phyloP scores from a whole-genome alignment of 2,329 filamentous ascomycete genomes.

The Neofusicoccum cordaticola region DNA sequence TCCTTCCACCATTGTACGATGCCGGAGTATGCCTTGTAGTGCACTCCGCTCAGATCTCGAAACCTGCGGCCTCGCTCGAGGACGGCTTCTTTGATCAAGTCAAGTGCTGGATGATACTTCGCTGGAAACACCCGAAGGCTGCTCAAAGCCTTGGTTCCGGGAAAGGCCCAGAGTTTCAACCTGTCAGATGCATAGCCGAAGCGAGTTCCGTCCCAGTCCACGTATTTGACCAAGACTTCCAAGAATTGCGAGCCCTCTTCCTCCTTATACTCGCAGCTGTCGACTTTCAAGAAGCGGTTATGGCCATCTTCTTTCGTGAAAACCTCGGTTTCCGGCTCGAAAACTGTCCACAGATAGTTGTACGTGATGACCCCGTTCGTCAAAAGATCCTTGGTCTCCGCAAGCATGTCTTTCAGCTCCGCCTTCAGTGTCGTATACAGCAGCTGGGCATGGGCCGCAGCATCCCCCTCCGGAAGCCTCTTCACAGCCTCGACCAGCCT shows the following conservation, averaged over 20 bases:
- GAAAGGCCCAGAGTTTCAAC: conserved; percentile 27
- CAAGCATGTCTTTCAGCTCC: conserved; percentile 43
- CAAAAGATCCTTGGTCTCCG: conserved; percentile 39
- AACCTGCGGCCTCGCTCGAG: conserved; percentile 47
- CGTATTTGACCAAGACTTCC: conserved; percentile 10
- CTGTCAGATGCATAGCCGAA: conserved; percentile 29
- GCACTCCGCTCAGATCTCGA: conserved; percentile 46
- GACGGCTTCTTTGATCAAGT: conserved; percentile 38
- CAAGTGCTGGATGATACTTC: conserved; percentile 41
- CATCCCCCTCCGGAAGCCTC: conserved; percentile 26
- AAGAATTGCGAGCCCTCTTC: conserved; percentile 27
- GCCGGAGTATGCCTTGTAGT: conserved; percentile 40
- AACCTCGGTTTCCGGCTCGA: conserved; percentile 34
- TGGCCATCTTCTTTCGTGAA: conserved; percentile 36
- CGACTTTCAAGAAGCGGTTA: conserved; percentile 18
- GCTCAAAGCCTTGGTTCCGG: conserved; percentile 44
- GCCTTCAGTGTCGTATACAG: conserved; percentile 37
- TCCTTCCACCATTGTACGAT: too few relatives aligned
- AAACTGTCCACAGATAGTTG: conserved; percentile 45
- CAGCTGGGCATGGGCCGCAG: conserved; percentile 38
- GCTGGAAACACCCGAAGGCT: conserved; percentile 45
- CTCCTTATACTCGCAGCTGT: too few relatives aligned
- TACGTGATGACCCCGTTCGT: conserved; percentile 41
- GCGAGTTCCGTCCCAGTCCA: conserved; percentile 37
- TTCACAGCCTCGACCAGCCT: conserved; percentile 25